Evolutionary conservation across 495 filamentous ascomycete genomes (phyloP).

Genomic region (Neurospora africana): DNA sequence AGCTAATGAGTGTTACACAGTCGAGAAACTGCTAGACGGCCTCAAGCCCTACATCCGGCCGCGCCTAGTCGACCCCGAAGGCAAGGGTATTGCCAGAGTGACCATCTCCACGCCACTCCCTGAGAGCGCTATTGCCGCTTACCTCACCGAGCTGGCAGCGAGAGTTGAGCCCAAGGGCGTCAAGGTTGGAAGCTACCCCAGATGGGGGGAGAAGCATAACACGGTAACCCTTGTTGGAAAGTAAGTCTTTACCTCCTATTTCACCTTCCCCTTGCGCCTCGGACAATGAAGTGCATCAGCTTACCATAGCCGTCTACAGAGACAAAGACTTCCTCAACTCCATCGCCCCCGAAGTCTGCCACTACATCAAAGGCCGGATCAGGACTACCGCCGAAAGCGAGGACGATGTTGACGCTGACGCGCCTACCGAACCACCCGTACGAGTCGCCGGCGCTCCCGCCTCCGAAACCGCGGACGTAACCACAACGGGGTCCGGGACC

Average conservation of each 20-base stretch:
- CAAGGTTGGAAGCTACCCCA: constrained; percentile 94
- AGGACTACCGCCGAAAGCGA: constrained; percentile 36
- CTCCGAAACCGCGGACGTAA: not conserved
- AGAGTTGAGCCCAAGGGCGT: constrained; percentile 61
- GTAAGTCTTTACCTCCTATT: constrained; percentile 14
- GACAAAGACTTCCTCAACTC: constrained; percentile 40
- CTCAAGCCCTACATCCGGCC: constrained; percentile 60
- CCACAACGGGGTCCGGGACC: not conserved
- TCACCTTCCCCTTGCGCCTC: not conserved
- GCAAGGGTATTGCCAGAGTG: constrained; percentile 65
- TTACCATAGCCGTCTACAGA: constrained; percentile 14
- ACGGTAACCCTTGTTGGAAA: constrained; percentile 83
- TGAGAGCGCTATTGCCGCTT: constrained; percentile 76
- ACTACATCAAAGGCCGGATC: constrained; percentile 35
- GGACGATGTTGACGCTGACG: constrained; percentile 23
- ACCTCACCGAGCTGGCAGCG: constrained; percentile 65
- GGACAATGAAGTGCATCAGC: not conserved
- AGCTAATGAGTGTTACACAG: constrained; percentile 9
- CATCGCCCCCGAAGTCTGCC: constrained; percentile 38
- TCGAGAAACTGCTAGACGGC: constrained; percentile 64
- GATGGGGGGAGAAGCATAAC: constrained; percentile 81
- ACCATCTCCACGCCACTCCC: constrained; percentile 76
- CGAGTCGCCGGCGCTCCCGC: not conserved
- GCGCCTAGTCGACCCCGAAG: constrained; percentile 63
- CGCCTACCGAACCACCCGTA: not conserved